phyloP scores from a whole-genome alignment of 257 asterid species.

The Solanum corneliomulleri region DNA sequence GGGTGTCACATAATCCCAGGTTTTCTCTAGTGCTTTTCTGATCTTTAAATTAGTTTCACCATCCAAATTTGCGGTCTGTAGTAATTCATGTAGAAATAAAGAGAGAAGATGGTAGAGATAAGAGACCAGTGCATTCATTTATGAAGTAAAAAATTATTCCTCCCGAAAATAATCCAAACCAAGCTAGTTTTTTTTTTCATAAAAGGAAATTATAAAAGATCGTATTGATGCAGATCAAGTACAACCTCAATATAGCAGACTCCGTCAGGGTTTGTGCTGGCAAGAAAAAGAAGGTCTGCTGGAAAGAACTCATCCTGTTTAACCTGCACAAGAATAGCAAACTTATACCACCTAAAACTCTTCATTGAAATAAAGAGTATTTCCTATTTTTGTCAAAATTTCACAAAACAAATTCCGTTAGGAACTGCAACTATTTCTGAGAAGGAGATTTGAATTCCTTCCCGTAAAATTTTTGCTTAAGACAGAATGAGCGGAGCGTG shows the following conservation, averaged over 20 bases:
- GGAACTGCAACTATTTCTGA: background rate
- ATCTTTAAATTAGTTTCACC: slow-evolving; percentile 99
- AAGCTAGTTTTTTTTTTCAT: background rate
- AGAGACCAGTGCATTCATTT: background rate
- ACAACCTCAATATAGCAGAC: slow-evolving; percentile 91
- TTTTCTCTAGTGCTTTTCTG: slow-evolving; percentile 91
- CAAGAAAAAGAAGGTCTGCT: slow-evolving; percentile 88
- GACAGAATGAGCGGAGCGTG: background rate
- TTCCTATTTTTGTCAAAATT: background rate
- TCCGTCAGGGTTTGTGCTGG: slow-evolving; percentile 93
- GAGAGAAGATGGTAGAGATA: background rate
- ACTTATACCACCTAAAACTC: background rate
- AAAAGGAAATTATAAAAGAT: slow-evolving; percentile 3
- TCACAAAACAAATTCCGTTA: background rate
- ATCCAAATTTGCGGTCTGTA: slow-evolving; percentile 97
- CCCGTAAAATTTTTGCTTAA: background rate
- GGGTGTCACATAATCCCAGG: slow-evolving; percentile 88
- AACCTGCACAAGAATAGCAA: slow-evolving; percentile 42
- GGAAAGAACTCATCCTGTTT: slow-evolving; percentile 95
- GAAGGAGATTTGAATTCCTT: background rate
- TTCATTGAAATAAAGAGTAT: background rate
- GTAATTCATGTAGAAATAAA: slow-evolving; percentile 3
- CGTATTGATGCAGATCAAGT: slow-evolving; percentile 16
- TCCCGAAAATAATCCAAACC: background rate
- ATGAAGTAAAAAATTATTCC: background rate